Percentiles rank a stretch among this genome's conserved stretches.
Evolutionary conservation across 140 eudicot species (phyloP).

Genomic region (Flaveria floridana): DNA sequence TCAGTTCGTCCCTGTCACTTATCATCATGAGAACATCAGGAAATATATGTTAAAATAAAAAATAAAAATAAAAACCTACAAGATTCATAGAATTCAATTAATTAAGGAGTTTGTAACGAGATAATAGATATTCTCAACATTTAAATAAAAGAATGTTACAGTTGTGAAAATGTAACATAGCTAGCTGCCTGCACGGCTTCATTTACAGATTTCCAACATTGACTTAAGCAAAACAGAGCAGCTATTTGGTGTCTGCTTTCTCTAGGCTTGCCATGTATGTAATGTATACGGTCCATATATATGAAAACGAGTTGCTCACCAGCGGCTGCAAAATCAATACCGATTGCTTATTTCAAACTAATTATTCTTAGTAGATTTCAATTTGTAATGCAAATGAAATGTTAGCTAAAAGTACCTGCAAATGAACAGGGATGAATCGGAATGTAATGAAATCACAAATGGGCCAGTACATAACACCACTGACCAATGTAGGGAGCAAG

Average conservation of each 20-base stretch:
- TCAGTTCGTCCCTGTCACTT: not conserved
- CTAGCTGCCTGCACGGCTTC: slow-evolving; percentile 1
- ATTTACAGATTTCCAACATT: slow-evolving; percentile 13
- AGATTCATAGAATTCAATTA: not conserved
- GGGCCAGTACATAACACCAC: slow-evolving; percentile 91
- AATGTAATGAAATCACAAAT: slow-evolving; percentile 89
- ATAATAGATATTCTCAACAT: not conserved
- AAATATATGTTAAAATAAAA: too few relatives aligned
- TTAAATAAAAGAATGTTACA: not conserved
- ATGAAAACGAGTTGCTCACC: slow-evolving; percentile 78
- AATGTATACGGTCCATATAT: slow-evolving; percentile 75
- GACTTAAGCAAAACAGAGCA: slow-evolving; percentile 2
- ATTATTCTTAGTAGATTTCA: not conserved
- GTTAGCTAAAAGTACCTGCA: slow-evolving; percentile 53
- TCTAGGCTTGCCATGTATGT: slow-evolving; percentile 87
- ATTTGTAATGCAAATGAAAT: not conserved
- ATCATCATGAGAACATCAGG: too few relatives aligned
- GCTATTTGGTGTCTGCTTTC: slow-evolving; percentile 44
- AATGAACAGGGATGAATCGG: slow-evolving; percentile 87
- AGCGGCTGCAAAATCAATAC: slow-evolving; percentile 57
- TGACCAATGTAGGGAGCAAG: slow-evolving; percentile 71
- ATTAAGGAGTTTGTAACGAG: not conserved
- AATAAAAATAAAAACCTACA: not conserved
- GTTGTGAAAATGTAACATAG: slow-evolving; percentile 3
- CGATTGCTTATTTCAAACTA: not conserved